phyloP scores from a whole-genome alignment of 2,329 filamentous ascomycete species.

The Verticillium klebahnii region DNA sequence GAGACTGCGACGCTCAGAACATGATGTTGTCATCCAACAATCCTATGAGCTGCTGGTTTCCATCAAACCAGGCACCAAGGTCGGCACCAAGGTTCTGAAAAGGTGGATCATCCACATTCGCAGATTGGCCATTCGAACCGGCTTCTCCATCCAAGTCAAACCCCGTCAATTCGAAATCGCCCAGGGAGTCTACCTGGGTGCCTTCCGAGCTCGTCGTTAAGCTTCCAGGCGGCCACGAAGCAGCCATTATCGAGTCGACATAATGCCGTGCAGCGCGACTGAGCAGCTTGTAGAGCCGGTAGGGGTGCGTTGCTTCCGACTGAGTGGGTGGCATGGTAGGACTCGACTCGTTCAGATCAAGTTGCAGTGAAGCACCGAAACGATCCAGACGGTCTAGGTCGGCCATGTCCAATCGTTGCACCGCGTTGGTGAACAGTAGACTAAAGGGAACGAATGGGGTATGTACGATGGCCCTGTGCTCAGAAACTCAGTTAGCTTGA shows the following conservation, averaged over 20 bases:
- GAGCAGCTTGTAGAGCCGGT: constrained; percentile 27
- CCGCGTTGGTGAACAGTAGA: constrained; percentile 25
- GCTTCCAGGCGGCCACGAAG: not conserved
- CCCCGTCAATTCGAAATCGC: not conserved
- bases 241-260: constrained; percentile 11
- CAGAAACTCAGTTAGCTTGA: not conserved
- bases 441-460: constrained; percentile 32
- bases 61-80: constrained; percentile 19
- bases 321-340: not conserved
- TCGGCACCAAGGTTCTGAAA: constrained; percentile 8
- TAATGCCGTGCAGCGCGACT: constrained; percentile 24
- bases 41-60: constrained; percentile 19
- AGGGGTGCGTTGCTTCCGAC: constrained; percentile 22
- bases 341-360: constrained; percentile 2
- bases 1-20: not conserved
- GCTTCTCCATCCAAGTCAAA: not conserved
- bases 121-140: not conserved
- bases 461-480: constrained; percentile 26
- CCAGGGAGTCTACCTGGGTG: not conserved
- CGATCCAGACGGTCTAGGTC: constrained; percentile 20
- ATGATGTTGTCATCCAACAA: constrained; percentile 3
- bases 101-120: not conserved
- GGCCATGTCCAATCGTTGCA: constrained; percentile 18
- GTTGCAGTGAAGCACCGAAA: constrained; percentile 25
- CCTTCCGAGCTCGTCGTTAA: not conserved